Base-by-base conservation (phyloP, 139 green algal species). In the Chlorella sp. region DNA sequence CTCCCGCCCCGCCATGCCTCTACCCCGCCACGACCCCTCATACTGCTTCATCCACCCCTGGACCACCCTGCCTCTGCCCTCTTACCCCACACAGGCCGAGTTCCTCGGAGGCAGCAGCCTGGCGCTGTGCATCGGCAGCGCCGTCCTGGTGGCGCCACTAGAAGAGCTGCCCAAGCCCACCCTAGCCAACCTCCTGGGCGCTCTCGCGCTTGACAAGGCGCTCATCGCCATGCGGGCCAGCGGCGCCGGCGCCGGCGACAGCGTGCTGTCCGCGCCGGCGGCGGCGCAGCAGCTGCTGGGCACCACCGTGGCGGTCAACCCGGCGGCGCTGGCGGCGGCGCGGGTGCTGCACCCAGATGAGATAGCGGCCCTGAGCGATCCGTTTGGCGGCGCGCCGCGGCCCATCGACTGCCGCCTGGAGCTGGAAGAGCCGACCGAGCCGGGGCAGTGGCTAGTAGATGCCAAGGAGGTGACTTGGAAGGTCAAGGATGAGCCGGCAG, bases 121-220 rank as follows among this genome's bases (percentile, higher is more conserved):
- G 30, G 68, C 56, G 4, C 9, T 87, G n/a, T 48, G 32, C 30
- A 64, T 83, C 9, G 84, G 84, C 58, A 72, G 19, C 58, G 64
- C 40, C 0, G 75, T 83, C 38, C 70, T 88, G 20, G 16, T 83
- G 2, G 74, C 43, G 2, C 81, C 60, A 44, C 83, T 44, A 5
- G 38, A 44, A 2, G 77, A 74, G 54, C 56, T 88, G 38, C 43
- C 24, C 62, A 67, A 64, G 40, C 84, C 84, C 69, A 88, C 73
- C 1, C 64, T 88, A 28, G 76, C 76, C 1, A 85, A 85, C 76
- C 72, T 88, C n/a, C n/a, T 88, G 20, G 84, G 84, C 5, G 84
- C 74, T 0, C 70, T 84, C 17, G 48, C 76, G 1, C 17, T 84
- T 7, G 77, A 83, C 77, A 56, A 41, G 7, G 77, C 60, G 0